Base-by-base conservation (phyloP, 805 yeast genomes). In the Candida vaughaniae region DNA sequence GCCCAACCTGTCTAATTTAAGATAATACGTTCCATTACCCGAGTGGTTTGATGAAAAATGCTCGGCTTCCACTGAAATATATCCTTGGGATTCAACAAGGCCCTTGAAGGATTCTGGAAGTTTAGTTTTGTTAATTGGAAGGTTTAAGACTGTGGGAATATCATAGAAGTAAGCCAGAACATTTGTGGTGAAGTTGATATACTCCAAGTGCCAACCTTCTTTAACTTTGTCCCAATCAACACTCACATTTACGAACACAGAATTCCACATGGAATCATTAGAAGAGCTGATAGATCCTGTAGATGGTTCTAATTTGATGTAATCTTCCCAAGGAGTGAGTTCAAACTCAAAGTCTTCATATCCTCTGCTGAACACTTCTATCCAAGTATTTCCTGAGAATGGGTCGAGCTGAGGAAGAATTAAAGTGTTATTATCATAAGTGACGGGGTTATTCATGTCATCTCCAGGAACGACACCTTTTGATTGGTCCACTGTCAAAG, bases 391-490 rank as follows among this genome's bases (percentile, higher is more conserved):
- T 8, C 22, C 36, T 14, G 52, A 41, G 22, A 37, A 48, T 15
- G 50, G 50, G 36, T 44, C 38, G 12, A 45, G 30, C 26, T 31
- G 36, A 5, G 50, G 50, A 11, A 47, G 32, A 5, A 43, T 33
- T 35, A 48, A 34, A 7, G 52, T 48, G 25, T 44, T 48, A 33
- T 48, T 48, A 35, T 36, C 31, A 31, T 48, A 48, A 12, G 36
- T 22, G 19, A 27, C 45, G 15, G 41, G 47, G 33, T 48, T 48
- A 27, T 41, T 30, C 14, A n/a, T 20, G 22, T 35, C 40, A 27
- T 48, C 52, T 11, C 50, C 52, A 6, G 52, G 52, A 16, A 42
- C 49, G 7, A 40, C 35, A 12, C 52, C 52, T 19, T 19, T 20
- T 3, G 50, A 43, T 25, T 38, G 43, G 6, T 48, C 49, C 14